Evolutionary conservation across 2,329 filamentous ascomycete species (phyloP).

Genomic region (Diaporthe velutina): DNA sequence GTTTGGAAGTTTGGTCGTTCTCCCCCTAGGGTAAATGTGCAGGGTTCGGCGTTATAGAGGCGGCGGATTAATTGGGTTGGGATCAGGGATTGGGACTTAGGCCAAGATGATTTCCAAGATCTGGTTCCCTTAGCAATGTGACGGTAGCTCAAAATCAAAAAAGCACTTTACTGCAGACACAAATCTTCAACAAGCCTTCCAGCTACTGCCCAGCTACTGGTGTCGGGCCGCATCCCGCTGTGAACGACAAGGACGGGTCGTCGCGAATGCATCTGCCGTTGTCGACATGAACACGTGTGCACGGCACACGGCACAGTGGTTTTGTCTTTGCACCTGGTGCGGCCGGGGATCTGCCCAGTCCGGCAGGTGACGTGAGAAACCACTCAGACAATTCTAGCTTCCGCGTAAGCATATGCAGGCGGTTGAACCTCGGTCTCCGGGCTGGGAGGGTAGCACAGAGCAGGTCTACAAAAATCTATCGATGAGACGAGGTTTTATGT

Average conservation of each 20-base stretch:
- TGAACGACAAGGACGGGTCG: neutral
- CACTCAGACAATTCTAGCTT: neutral
- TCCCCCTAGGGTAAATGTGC: neutral
- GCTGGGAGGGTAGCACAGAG: neutral
- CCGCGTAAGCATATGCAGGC: neutral
- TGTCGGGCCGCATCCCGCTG: constrained; percentile 5
- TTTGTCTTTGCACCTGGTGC: neutral
- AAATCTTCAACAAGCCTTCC: neutral
- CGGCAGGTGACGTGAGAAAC: neutral
- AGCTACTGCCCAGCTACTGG: neutral
- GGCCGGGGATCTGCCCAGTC: neutral
- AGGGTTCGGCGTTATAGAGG: constrained; percentile 22
- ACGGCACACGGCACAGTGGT: neutral
- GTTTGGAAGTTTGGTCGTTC: neutral
- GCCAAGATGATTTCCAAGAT: constrained; percentile 20
- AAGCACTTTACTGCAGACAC: constrained; percentile 4
- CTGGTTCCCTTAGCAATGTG: neutral
- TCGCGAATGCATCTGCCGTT: neutral
- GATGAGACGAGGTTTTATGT: neutral
- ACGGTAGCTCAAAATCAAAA: constrained; percentile 9
- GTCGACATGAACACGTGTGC: neutral
- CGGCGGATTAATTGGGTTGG: constrained; percentile 1
- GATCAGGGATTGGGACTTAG: constrained; percentile 13
- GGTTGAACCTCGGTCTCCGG: neutral
- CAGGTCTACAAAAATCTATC: neutral